These are phyloP conservation scores for Hericium erinaceus DNA, from an alignment of 768 basidiomycete genomes.

Conservation along the genomic window DNA sequence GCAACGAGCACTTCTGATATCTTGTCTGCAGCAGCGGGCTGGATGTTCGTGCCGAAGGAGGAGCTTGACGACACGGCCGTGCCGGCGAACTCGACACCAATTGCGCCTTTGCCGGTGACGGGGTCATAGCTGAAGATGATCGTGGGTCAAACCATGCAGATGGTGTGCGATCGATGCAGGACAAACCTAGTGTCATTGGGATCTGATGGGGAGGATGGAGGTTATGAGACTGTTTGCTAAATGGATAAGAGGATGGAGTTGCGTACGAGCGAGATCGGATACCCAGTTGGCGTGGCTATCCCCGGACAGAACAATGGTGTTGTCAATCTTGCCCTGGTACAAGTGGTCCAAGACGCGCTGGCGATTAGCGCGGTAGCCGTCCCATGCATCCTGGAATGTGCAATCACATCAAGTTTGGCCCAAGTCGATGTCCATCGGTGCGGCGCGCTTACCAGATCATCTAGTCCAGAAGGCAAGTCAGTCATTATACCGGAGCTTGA, in stretches of 20 bases:
- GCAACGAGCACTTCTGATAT: slow-evolving; percentile 29
- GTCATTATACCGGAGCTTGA: slow-evolving; percentile 14
- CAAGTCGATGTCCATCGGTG: not conserved
- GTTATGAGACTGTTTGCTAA: not conserved
- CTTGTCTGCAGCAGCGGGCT: slow-evolving; percentile 29
- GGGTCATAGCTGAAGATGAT: slow-evolving; percentile 33
- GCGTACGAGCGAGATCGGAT: slow-evolving; percentile 44
- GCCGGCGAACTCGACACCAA: slow-evolving; percentile 55
- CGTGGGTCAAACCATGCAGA: not conserved
- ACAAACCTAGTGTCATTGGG: slow-evolving; percentile 33
- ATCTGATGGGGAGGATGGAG: slow-evolving; percentile 22
- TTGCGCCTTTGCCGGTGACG: slow-evolving; percentile 36
- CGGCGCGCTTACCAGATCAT: slow-evolving; percentile 1
- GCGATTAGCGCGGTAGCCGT: slow-evolving; percentile 50
- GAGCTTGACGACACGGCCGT: slow-evolving; percentile 47
- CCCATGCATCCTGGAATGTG: slow-evolving; percentile 40
- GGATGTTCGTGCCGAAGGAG: slow-evolving; percentile 33
- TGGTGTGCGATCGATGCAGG: slow-evolving; percentile 23
- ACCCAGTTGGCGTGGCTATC: slow-evolving; percentile 59
- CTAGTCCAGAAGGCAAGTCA: slow-evolving; percentile 12
- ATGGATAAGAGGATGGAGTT: not conserved
- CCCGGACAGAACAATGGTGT: slow-evolving; percentile 49
- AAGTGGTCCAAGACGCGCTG: slow-evolving; percentile 42
- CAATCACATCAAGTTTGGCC: not conserved
- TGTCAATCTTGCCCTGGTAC: slow-evolving; percentile 40